Conservation (phyloP, 306 rosid species). For the Malus asiatica region DNA sequence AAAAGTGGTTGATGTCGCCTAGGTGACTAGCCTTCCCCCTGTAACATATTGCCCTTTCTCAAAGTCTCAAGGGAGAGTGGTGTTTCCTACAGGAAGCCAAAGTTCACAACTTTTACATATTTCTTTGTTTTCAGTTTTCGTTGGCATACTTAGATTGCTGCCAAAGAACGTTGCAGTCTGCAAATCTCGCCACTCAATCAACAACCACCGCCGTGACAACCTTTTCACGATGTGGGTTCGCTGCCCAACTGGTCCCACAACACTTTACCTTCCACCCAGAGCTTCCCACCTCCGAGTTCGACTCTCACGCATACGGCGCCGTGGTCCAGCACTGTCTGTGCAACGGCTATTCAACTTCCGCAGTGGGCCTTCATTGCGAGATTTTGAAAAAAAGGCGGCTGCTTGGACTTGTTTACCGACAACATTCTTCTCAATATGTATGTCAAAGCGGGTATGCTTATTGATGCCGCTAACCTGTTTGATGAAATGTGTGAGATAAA, state of each 20-base stretch:
- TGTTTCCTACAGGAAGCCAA: not conserved
- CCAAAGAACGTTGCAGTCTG: not conserved
- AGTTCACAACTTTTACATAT: not conserved
- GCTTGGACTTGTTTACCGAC: constrained; percentile 37
- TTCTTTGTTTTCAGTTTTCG: not conserved
- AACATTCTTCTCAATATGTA: constrained; percentile 35
- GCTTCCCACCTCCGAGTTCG: constrained; percentile 23
- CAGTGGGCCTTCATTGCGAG: constrained; percentile 27
- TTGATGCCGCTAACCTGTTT: constrained; percentile 26
- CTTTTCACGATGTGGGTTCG: constrained; percentile 1
- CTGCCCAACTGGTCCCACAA: constrained; percentile 12
- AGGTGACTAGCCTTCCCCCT: not conserved
- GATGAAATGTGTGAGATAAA: constrained; percentile 36
- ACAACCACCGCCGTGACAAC: not conserved
- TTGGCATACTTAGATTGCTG: constrained; percentile 22
- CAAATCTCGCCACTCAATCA: not conserved
- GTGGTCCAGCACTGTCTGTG: constrained; percentile 29
- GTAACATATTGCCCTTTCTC: not conserved
- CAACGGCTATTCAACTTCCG: constrained; percentile 15
- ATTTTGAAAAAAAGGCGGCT: constrained; percentile 32
- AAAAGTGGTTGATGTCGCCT: no score
- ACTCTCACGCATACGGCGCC: constrained; percentile 27
- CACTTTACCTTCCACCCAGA: not conserved
- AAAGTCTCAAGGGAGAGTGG: not conserved
- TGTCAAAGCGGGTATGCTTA: constrained; percentile 20